These are phyloP conservation scores for Hemisphaericaspora xylanilytica DNA, from an alignment of 1,139 yeast genomes.

Conservation along the genomic window DNA sequence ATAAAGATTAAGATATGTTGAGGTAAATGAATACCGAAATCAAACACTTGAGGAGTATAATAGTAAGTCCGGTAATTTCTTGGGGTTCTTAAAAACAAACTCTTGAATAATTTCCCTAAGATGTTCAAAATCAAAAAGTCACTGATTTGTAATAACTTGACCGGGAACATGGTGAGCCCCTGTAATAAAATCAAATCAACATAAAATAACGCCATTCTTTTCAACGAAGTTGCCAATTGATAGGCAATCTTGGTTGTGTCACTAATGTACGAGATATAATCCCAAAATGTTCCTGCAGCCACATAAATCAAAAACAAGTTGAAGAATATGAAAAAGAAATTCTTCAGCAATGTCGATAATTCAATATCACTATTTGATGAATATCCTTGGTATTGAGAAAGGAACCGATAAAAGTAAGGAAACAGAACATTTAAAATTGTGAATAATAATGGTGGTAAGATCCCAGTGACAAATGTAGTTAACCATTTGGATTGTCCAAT, in stretches of 20 bases:
- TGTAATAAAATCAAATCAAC: conserved; percentile 72
- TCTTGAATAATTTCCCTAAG: conserved; percentile 59
- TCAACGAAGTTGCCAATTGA: conserved; percentile 67
- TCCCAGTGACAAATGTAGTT: conserved; percentile 68
- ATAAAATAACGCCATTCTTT: conserved; percentile 67
- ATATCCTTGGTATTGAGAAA: conserved; percentile 68
- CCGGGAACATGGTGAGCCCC: conserved; percentile 78
- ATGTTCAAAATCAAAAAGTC: conserved; percentile 44
- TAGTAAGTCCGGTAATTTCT: conserved; percentile 60
- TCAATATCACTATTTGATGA: conserved; percentile 76
- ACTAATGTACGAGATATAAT: conserved; percentile 71
- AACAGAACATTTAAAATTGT: conserved; percentile 64
- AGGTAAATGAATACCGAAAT: conserved; percentile 63
- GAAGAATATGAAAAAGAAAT: conserved; percentile 75
- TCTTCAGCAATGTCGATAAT: conserved; percentile 68
- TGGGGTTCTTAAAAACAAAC: conserved; percentile 50
- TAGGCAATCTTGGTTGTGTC: conserved; percentile 75
- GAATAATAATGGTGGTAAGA: conserved; percentile 73
- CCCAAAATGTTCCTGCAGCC: conserved; percentile 76
- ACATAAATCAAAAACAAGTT: conserved; percentile 77
- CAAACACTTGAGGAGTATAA: conserved; percentile 64
- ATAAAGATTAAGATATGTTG: conserved; percentile 64
- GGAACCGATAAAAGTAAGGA: conserved; percentile 67
- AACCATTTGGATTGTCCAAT: conserved; percentile 64
- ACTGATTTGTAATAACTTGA: conserved; percentile 58